Percentiles rank a stretch among this genome's conserved stretches.
These are phyloP conservation scores for Syzygium malaccense DNA, from an alignment of 441 rosid genomes.

Conservation along the genomic window DNA sequence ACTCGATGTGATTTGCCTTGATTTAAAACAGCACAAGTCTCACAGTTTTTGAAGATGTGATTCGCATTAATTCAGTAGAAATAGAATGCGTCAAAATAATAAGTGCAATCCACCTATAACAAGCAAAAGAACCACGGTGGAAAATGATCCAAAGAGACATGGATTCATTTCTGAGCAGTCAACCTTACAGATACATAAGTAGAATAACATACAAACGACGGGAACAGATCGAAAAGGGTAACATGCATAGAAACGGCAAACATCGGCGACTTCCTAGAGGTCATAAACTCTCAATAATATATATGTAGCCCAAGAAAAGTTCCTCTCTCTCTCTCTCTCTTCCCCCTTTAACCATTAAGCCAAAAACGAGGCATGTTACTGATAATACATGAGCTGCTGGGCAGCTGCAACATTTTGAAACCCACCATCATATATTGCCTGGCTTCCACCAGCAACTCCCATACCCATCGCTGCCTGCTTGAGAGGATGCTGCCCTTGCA, in stretches of 20 bases:
- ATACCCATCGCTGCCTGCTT: no score
- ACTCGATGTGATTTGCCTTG: neutral
- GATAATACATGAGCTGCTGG: no score
- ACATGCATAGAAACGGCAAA: conserved; percentile 28
- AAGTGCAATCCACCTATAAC: neutral
- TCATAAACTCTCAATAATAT: conserved; percentile 21
- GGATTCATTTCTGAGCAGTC: neutral
- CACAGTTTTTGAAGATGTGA: accelerated
- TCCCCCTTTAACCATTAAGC: no score
- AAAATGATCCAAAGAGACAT: neutral
- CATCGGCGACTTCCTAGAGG: conserved; percentile 23
- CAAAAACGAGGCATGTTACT: no score
- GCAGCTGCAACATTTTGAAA: no score
- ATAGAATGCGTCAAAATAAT: neutral
- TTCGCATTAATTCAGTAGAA: neutral
- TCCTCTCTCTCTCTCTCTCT: no score
- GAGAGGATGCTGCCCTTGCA: conserved; percentile 80
- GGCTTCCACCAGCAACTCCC: no score
- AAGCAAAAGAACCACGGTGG: neutral
- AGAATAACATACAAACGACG: neutral
- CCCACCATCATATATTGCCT: no score
- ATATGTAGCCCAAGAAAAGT: no score
- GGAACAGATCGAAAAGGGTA: neutral
- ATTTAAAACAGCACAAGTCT: no score
- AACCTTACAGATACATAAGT: neutral